Conservation (phyloP, 441 rosid genomes). For the Erodium chrysanthum region DNA sequence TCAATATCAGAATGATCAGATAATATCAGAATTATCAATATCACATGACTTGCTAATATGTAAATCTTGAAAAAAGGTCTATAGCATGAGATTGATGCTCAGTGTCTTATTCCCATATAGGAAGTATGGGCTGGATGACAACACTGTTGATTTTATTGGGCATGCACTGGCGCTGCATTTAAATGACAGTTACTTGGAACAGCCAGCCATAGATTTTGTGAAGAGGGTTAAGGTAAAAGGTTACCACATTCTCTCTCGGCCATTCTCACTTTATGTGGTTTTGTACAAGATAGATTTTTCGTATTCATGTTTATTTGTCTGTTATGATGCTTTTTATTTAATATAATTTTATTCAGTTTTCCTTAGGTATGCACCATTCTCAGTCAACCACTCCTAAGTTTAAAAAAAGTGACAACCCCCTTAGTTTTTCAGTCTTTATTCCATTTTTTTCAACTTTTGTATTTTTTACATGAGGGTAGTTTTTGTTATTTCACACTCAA, state of each 20-base stretch:
- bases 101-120: conserved; percentile 20
- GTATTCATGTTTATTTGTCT: not conserved
- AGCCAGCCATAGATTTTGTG: conserved; percentile 56
- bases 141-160: conserved; percentile 61
- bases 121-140: conserved; percentile 65
- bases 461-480: too few species aligned
- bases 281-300: not conserved
- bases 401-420: too few species aligned
- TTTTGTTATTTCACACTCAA: too few species aligned
- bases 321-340: not conserved
- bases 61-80: too few species aligned
- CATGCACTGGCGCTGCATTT: conserved; percentile 65
- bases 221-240: conserved; percentile 48
- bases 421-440: too few species aligned
- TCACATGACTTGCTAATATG: too few species aligned
- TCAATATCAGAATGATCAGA: not conserved
- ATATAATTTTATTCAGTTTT: too few species aligned
- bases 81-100: not conserved
- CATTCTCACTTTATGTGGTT: too few species aligned
- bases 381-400: too few species aligned
- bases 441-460: too few species aligned
- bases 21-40: too few species aligned
- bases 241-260: not conserved
- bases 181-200: conserved; percentile 51
- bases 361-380: too few species aligned